phyloP scores from a whole-genome alignment of 2,329 filamentous ascomycete species.

The Pyricularia grisea region DNA sequence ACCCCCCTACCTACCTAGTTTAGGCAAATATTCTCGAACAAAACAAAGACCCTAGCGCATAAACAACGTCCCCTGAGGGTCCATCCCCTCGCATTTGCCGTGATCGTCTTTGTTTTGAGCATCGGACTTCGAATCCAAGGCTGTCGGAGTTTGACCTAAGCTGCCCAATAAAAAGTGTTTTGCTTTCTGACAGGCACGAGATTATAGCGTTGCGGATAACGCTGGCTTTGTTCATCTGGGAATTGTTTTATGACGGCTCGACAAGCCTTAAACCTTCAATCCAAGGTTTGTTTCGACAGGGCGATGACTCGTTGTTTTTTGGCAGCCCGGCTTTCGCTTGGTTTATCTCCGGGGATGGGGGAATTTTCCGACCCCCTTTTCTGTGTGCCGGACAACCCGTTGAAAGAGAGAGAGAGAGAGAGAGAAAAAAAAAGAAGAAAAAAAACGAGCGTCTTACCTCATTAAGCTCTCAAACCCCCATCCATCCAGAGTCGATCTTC shows the following conservation, averaged over 20 bases:
- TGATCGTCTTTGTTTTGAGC: background rate
- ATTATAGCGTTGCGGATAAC: background rate
- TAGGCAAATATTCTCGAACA: background rate
- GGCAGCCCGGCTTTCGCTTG: background rate
- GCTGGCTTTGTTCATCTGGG: background rate
- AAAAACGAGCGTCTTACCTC: background rate
- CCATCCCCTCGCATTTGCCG: background rate
- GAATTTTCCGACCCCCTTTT: background rate
- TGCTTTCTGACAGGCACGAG: background rate
- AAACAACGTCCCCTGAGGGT: background rate
- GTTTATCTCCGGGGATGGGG: background rate
- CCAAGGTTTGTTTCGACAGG: background rate
- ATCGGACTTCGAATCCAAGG: background rate
- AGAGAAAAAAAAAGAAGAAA: background rate
- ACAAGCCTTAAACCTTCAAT: background rate
- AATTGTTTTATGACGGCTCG: background rate
- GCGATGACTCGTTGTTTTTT: background rate
- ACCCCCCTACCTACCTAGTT: background rate
- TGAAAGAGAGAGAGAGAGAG: too few species aligned
- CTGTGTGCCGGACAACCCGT: background rate
- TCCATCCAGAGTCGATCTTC: background rate
- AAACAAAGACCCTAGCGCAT: background rate
- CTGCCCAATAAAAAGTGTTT: background rate
- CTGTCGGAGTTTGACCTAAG: background rate
- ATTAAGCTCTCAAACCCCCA: background rate